Base-by-base conservation (phyloP, 805 yeast genomes). In the Candida golubevii region DNA sequence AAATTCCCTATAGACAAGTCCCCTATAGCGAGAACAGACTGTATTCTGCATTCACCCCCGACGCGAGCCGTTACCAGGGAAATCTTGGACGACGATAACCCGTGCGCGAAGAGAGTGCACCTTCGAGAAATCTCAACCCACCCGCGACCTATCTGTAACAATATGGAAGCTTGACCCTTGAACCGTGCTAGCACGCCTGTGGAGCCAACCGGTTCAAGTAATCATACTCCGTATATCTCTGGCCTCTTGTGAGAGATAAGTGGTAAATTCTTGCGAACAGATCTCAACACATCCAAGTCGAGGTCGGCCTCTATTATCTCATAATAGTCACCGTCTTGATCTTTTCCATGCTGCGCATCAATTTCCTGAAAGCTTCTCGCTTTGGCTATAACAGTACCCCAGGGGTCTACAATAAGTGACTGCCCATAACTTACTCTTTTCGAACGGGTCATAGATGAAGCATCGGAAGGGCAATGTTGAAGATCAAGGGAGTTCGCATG, bases 401-500 rank as follows among this genome's bases (percentile, higher is more conserved):
- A 87, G 0, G 99, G 98, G 53, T 86, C 91, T n/a, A 91, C 77
- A 5, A 89, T 81, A 50, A 89, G 69, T 0, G 95, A 76, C 56
- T 88, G 91, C 0, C 99, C 99, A 66, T 82, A 91, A 49, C 96
- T 85, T 45, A 78, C 75, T 45, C 98, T 69, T 56, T 40, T 44
- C 14, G 34, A 12, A 30, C 49, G 14, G 67, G 67, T 38, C 45
- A 38, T 36, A 27, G 8, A 7, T 11, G 11, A 3, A n/a, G 26
- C 38, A n/a, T 29, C 29, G 30, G n/a, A 26, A 2, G 47, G 59
- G 23, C 23, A 18, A 18, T 18, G 23, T 29, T 29, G 11, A 12
- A 29, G 32, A 29, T 29, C 32, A 29, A 11, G n/a, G 18, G 46
- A 37, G 38, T 69, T 78, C 0, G 74, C 70, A 30, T 60, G 57